Base-by-base conservation (phyloP, 2,329 filamentous ascomycete genomes). In the Sporothrix phasma region DNA sequence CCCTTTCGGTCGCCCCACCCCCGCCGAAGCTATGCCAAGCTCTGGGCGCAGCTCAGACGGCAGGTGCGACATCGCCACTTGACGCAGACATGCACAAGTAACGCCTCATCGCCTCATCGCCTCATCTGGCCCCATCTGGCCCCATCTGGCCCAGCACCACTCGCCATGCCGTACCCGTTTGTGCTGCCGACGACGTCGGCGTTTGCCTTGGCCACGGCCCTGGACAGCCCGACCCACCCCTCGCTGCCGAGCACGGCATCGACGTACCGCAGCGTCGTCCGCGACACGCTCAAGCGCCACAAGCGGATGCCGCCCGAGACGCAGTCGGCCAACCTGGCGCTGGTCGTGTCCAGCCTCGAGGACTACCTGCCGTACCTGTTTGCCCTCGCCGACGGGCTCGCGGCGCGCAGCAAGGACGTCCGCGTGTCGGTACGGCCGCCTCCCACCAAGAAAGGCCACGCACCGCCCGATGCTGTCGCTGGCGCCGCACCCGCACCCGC, bases 161-260 rank as follows among this genome's bases (percentile, higher is more conserved):
- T 19, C 47, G 11, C 49, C 22, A 97, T 97, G 94, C 92, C 93
- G 37, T 97, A 90, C 73, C 88, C 89, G 13, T 97, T 96, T 72
- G 78, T 84, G 11, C 84, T 97, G 37, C 92, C 94, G 1, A 97
- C 93, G 0, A 97, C 93, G 5, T 96, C 92, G 39, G 84, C 88
- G 62, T 88, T 96, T 72, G 87, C 89, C 61, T 93, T 96, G 73
- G 88, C 89, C 24, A 81, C 87, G 43, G 88, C 81, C 75, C 88
- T 96, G 75, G 83, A 78, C 70, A 93, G 89, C 71, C 84, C 87
- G 68, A 91, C 90, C 2, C 93, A 97, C 75, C 93, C 94, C 3
- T 96, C 93, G 0, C 81, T 99, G 47, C 90, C 92, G 26, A 84
- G 93, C 70, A 84, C 84, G 63, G 88, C 91, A 24, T 92, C 92